Evolutionary conservation across 345 rosid species (phyloP), one percentile per base, ranked within the genome.

Genomic region (Hypericum androsaemum): DNA sequence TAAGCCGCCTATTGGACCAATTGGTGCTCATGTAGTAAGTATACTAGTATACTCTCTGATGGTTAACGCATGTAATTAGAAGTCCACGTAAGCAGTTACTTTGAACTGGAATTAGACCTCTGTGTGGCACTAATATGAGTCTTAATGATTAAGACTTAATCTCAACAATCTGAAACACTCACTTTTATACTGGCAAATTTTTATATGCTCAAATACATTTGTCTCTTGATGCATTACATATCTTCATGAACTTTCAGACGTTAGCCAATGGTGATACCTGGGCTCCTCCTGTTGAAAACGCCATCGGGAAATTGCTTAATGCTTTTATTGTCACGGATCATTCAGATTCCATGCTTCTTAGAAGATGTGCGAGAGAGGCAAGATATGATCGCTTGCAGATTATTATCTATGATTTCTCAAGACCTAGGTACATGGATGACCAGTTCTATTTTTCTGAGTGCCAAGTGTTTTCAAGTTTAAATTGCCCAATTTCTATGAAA

Each of bases 281-380:
- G 98, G 98, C 82, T 70, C 74, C 79, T 59, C 81, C 89, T 53
- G 89, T 78, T 81, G 98, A 92, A 66, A 77, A 75, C 73, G 95
- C 98, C 41, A 52, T 92, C 44, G 96, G 96, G 58, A 88, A 52
- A 68, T 46, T 88, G 68, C 78, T 88, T 22, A 92, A 92, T 75
- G 96, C 96, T 66, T 92, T 92, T 72, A 83, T 92, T 53, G 98
- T 81, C 66, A 83, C 95, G 38, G 75, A 78, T 64, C 96, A 88
- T 61, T 75, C 63, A 60, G 98, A 92, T 73, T 73, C 77, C 7
- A 80, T 70, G 66, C 60, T 65, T 61, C 77, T 92, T 46, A 77
- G 86, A 76, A 49, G 66, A 59, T 92, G 95, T 69, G 98, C 86
- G 0, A 74, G 61, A 32, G 89, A 85, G 55, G 88, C 83, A 43